These are phyloP conservation scores for Penicillium desertorum DNA, from an alignment of 495 filamentous ascomycete species.

Conservation along the genomic window DNA sequence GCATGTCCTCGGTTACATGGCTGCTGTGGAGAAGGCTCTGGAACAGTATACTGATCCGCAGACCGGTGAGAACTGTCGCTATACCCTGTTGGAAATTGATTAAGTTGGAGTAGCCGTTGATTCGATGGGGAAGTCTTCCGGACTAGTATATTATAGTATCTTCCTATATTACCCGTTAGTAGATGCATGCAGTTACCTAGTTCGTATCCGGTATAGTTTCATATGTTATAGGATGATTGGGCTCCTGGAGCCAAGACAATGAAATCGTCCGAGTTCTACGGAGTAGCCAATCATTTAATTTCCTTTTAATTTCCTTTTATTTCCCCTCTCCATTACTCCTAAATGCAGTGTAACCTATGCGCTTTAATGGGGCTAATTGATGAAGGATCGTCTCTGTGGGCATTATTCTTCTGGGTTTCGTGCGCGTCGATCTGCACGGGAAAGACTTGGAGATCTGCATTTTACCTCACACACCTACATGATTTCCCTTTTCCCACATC, in stretches of 20 bases:
- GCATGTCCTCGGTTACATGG: conserved; percentile 86
- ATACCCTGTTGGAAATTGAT: conserved; percentile 63
- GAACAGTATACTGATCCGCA: conserved; percentile 47
- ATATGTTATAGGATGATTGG: not conserved
- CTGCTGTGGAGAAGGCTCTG: conserved; percentile 68
- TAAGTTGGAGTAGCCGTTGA: conserved; percentile 11
- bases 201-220: not conserved
- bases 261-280: not conserved
- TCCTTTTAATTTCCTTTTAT: no score
- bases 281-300: no score
- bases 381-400: not conserved
- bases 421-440: not conserved
- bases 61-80: conserved; percentile 53
- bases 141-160: not conserved
- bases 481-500: no score
- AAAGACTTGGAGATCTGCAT: no score
- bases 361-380: no score
- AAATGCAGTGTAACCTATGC: not conserved
- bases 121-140: not conserved
- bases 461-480: no score
- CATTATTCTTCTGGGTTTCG: not conserved
- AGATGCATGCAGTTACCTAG: not conserved
- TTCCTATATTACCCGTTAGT: not conserved
- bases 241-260: not conserved
- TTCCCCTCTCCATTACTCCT: no score